Conservation (phyloP, 2,329 filamentous ascomycete species). For the Fusarium transvaalense region DNA sequence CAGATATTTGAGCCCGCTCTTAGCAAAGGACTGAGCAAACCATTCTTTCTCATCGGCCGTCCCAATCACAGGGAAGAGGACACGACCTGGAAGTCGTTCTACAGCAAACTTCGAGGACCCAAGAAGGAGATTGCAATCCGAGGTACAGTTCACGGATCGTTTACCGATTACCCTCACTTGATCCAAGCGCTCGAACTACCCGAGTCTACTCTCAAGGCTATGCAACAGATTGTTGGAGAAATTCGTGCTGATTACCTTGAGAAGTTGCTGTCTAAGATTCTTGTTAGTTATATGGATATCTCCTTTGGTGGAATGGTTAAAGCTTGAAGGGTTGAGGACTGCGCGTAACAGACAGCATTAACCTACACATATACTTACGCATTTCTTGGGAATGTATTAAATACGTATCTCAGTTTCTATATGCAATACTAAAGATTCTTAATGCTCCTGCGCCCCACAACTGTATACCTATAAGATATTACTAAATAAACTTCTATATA, state of each 20-base stretch:
- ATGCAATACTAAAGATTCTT: too few species aligned
- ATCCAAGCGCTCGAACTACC: constrained; percentile 45
- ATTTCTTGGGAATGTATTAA: too few species aligned
- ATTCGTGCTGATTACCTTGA: constrained; percentile 32
- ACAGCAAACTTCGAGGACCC: constrained; percentile 43
- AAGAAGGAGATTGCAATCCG: constrained; percentile 45
- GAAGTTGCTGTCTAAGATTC: constrained; percentile 36
- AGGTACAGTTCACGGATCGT: constrained; percentile 50
- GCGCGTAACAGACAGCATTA: accelerated
- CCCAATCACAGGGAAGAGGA: constrained; percentile 49
- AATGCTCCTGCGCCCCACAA: too few species aligned
- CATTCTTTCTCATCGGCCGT: constrained; percentile 52
- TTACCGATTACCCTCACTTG: constrained; percentile 50
- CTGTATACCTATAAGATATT: too few species aligned
- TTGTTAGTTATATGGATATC: constrained; percentile 39
- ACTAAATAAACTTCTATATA: too few species aligned
- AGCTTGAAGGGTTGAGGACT: too few species aligned
- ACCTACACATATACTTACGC: too few species aligned
- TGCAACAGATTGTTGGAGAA: constrained; percentile 19
- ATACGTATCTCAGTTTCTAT: too few species aligned
- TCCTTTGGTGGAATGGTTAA: not conserved
- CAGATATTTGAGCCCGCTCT: constrained; percentile 50
- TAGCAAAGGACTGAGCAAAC: constrained; percentile 45
- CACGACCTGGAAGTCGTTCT: constrained; percentile 51
- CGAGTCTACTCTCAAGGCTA: not conserved